These are phyloP conservation scores for Akanthomyces uredinophilus DNA, from an alignment of 2,329 filamentous ascomycete genomes.

Conservation along the genomic window DNA sequence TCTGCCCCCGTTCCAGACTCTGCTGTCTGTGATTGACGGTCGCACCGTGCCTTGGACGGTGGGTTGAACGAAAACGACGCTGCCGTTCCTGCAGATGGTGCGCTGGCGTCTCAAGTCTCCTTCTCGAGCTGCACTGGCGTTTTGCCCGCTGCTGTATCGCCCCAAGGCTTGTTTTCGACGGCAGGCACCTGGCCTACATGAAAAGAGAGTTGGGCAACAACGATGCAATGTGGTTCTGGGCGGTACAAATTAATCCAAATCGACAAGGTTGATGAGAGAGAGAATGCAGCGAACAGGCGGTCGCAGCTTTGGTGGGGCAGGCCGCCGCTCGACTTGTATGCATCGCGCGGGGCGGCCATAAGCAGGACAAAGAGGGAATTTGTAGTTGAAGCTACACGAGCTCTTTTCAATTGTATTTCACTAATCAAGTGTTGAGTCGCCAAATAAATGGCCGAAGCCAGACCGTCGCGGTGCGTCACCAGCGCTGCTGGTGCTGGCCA, in stretches of 20 bases:
- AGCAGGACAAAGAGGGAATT: neutral
- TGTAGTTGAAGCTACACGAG: neutral
- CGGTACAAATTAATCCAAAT: neutral
- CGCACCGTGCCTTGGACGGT: neutral
- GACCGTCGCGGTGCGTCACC: neutral
- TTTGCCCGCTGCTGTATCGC: too few species aligned
- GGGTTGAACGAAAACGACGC: neutral
- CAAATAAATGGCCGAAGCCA: neutral
- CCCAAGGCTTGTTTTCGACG: neutral
- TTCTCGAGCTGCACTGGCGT: too few species aligned
- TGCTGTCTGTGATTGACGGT: neutral
- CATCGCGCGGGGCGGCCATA: neutral
- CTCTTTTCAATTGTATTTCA: too few species aligned
- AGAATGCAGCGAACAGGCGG: neutral
- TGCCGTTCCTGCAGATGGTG: neutral
- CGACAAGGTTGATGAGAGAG: neutral
- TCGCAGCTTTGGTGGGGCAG: too few species aligned
- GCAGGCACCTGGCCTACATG: neutral
- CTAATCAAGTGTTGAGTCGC: too few species aligned
- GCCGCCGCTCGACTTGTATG: too few species aligned
- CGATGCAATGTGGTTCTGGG: neutral
- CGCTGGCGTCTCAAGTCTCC: neutral
- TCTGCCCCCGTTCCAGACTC: constrained; percentile 16
- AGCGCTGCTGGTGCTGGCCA: neutral
- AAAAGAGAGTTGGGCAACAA: too few species aligned